Base-by-base conservation (phyloP, 2,329 filamentous ascomycete species). In the Zymoseptoria pseudotritici region DNA sequence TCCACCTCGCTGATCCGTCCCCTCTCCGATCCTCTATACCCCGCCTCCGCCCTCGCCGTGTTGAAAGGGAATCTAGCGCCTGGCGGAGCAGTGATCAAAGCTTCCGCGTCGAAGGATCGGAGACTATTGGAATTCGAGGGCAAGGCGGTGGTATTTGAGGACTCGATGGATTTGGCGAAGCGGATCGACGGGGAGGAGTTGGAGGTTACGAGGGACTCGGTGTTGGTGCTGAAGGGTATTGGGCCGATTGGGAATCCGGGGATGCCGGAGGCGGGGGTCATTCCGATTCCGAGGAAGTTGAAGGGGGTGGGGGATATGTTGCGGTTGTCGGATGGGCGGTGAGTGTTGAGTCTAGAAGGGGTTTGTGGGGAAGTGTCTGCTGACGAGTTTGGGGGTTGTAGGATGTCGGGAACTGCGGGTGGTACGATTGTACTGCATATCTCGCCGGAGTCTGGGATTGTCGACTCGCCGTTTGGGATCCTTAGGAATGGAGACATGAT, bases 331-430 rank as follows among this genome's bases (percentile, higher is more conserved):
- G 81, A 84, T 70, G 81, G 81, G 1, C 10, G 36, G 36, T 42
- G 36, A 42, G 36, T 42, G 1, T 42, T 13, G 4, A 10, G 17
- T 42, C 6, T 5, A 10, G 11, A 42, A 42, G 36, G 1, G 36
- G 36, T 11, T 17, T 17, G 36, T 42, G 36, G 36, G 17, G 36
- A 2, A 2, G 17, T 17, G 36, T 42, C 17, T 42, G 36, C 36
- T 42, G 36, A 42, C 36, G 36, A 42, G 36, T 6, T 17, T 17
- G 36, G 17, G 10, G 10, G 13, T 17, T 17, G 26, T 29, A 72
- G 81, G 21, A 83, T 83, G 80, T 79, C 76, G 29, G 81, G 81
- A 0, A 83, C 81, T 3, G 81, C 81, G 2, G 81, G 81, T 0
- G 81, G 81, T 3, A 83, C 80, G 0, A 80, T 83, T 20, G 73